Base-by-base conservation (phyloP, 1,139 yeast species). In the Wickerhamomyces sp. region DNA sequence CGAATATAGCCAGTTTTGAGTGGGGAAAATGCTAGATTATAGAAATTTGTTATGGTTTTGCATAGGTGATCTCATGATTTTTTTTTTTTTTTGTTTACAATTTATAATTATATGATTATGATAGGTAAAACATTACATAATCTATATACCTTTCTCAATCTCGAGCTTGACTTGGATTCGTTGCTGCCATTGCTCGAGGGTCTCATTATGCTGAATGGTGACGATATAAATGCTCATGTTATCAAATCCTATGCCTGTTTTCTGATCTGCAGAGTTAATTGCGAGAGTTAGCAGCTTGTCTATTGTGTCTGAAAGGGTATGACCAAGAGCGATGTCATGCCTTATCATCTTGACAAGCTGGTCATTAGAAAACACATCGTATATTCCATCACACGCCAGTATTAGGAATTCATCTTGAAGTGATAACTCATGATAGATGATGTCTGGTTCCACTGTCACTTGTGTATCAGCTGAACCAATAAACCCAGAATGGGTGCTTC, bases 241-340 rank as follows among this genome's bases (percentile, higher is more conserved):
- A 57, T 84, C 94, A 54, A 81, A 83, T 1, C 94, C 94, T 26
- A 82, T 74, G 3, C 92, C 92, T 0, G 92, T 84, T 33, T 75
- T 70, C 36, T 81, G 79, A 46, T 81, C 77, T 3, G 92, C 90
- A 74, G 78, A 76, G n/a, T 77, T 70, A 36, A 84, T 71, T 45
- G 88, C 80, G 47, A 77, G 81, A 49, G 81, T 84, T 35, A 83
- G 59, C 3, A 82, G 61, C 45, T 70, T 71, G 43, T 80, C 81
- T 24, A 74, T 70, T 32, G 82, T 78, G 39, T 74, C 76, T 36
- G 77, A 76, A 26, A 83, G 61, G 45, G 68, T 72, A 65, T 79
- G 70, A 2, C 83, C 88, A 30, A 74, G 53, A 1, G 74, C 66
- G 36, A 83, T 60, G 51, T 78, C 75, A 47, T 76, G 75, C 51